Evolutionary conservation across 345 rosid genomes (phyloP), one percentile per base, ranked within the genome.

Genomic region (Euclidium syriacum): DNA sequence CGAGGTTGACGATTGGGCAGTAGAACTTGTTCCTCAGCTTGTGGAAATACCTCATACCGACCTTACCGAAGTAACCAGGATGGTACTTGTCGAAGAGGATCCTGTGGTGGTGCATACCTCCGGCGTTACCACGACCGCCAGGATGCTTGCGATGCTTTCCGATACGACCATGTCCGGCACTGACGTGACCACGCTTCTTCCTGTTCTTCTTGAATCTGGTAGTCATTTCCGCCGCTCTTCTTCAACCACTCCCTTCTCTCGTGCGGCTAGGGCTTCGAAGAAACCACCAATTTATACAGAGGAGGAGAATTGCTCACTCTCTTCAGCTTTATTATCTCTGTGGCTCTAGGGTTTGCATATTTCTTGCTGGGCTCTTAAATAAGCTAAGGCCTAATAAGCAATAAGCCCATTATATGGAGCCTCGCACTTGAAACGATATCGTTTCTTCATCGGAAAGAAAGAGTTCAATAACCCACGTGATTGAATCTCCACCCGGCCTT

Each of bases 81-180:
- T 88, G 96, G 73, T 85, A 88, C 82, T 88, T 88, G 85, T 85
- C 94, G 77, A 88, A 85, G 57, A 88, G 88, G 80, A 88, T 88
- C 66, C 94, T 48, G 81, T 88, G 96, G 80, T 85, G 96, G 76
- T 88, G 94, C 96, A 85, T 77, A 30, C 96, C 94, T 57, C 96
- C 94, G 4, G 94, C 94, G 75, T 88, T 88, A 54, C 96, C 94
- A 2, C 96, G 85, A 48, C 96, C 96, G 53, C 96, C 96, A 0
- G 94, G 96, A 44, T 88, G 94, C 79, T 88, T 88, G 8, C 94
- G 65, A 72, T 88, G 96, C 72, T 88, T 88, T 1, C 96, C 94
- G 36, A 88, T 75, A 65, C 94, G 94, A 0, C 96, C 94, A 7
- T 88, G 94, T 0, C 94, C 94, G 14, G 96, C 96, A 50, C 92